Evolutionary conservation across 768 basidiomycete genomes (phyloP).

Genomic region (Collybiopsis confluens): DNA sequence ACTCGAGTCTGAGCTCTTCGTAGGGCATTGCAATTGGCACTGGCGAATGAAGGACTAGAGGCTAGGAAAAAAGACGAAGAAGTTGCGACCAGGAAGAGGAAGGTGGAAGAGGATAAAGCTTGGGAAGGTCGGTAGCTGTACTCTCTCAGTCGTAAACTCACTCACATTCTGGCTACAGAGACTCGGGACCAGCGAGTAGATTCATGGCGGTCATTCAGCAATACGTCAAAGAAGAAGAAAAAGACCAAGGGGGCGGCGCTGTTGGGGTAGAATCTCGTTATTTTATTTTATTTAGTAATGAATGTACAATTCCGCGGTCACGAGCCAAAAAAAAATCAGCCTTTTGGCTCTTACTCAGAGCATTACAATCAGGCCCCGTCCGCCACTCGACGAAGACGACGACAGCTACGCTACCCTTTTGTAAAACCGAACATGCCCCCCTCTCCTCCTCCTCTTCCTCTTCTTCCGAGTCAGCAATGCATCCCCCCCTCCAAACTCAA

Average conservation of each 20-base stretch:
- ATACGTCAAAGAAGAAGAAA: constrained; percentile 66
- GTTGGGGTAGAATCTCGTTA: too few species aligned
- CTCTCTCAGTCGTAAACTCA: not conserved
- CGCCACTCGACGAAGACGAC: too few species aligned
- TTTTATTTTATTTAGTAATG: too few species aligned
- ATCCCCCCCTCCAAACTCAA: too few species aligned
- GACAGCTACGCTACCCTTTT: too few species aligned
- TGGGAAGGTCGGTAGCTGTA: constrained; percentile 87
- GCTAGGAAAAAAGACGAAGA: constrained; percentile 94
- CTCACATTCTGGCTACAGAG: constrained; percentile 33
- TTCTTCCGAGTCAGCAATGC: too few species aligned
- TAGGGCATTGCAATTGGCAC: constrained; percentile 85
- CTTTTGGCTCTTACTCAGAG: too few species aligned
- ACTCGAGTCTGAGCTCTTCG: not conserved
- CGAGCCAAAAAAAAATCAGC: too few species aligned
- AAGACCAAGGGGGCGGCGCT: constrained; percentile 68
- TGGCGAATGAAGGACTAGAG: constrained; percentile 89
- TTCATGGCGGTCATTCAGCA: constrained; percentile 76
- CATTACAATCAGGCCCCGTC: too few species aligned
- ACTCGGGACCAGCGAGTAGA: constrained; percentile 78
- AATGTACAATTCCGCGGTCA: too few species aligned
- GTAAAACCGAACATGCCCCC: too few species aligned
- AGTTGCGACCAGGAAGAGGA: constrained; percentile 69
- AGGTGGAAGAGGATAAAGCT: constrained; percentile 79
- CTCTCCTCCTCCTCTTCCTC: too few species aligned